phyloP scores from a whole-genome alignment of 805 yeast genomes.

The Lachancea sp. region DNA sequence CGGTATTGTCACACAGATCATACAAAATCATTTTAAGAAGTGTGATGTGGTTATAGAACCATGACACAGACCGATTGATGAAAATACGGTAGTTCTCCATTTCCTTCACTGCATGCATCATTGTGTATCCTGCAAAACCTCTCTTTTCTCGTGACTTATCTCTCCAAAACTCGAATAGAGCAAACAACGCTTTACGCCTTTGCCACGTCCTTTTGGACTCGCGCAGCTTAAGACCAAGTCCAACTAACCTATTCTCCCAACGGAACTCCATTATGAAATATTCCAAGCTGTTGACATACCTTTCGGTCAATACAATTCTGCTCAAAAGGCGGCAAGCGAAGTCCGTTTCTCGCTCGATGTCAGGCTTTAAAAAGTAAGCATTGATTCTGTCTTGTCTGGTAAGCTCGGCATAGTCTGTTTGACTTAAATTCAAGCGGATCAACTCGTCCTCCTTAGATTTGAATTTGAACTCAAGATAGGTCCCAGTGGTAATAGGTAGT shows the following conservation, averaged over 20 bases:
- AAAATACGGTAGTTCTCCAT: slow-evolving; percentile 34
- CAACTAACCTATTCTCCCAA: slow-evolving; percentile 33
- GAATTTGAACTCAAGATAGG: slow-evolving; percentile 29
- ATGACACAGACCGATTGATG: slow-evolving; percentile 33
- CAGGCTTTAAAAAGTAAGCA: slow-evolving; percentile 27
- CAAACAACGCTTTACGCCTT: slow-evolving; percentile 32
- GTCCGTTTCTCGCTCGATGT: slow-evolving; percentile 27
- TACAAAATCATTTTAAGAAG: slow-evolving; percentile 32
- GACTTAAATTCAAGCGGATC: slow-evolving; percentile 16
- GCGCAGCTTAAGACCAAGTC: slow-evolving; percentile 27
- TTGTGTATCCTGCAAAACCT: slow-evolving; percentile 24
- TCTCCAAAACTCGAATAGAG: slow-evolving; percentile 34
- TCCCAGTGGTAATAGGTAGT: slow-evolving; percentile 29
- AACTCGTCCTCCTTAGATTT: slow-evolving; percentile 29
- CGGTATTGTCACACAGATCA: slow-evolving; percentile 31
- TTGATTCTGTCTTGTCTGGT: slow-evolving; percentile 27
- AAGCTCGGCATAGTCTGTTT: slow-evolving; percentile 17
- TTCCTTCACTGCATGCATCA: slow-evolving; percentile 33
- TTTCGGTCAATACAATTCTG: slow-evolving; percentile 29
- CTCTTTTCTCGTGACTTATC: slow-evolving; percentile 33
- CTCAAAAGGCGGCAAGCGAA: slow-evolving; percentile 24
- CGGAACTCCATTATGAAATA: slow-evolving; percentile 33
- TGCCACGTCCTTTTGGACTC: slow-evolving; percentile 36
- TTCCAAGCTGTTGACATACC: slow-evolving; percentile 31
- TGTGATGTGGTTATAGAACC: slow-evolving; percentile 35